A percentile compares a stretch with the other conserved stretches of the same genome.
Conservation (phyloP, 2,329 filamentous ascomycete genomes). For the Sclerotinia nivalis region DNA sequence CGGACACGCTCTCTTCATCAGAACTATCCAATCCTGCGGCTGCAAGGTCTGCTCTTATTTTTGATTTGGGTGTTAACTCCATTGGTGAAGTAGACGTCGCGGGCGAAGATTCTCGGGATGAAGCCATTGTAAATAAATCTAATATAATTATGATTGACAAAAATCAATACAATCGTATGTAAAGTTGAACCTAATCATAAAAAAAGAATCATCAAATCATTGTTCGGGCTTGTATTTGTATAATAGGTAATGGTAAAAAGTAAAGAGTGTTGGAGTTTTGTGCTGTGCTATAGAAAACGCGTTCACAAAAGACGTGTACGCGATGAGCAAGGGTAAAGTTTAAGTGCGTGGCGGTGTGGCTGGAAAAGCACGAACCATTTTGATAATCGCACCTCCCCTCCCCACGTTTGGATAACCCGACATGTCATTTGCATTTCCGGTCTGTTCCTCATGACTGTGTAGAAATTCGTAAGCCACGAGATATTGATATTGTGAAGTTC, state of each 20-base stretch:
- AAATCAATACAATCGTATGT: neutral
- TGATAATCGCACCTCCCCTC: slow-evolving; percentile 8
- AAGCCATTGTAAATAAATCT: slow-evolving; percentile 47
- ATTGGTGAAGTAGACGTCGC: slow-evolving; percentile 46
- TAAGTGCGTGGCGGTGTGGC: slow-evolving; percentile 15
- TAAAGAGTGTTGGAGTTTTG: slow-evolving; percentile 1
- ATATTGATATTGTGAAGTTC: neutral
- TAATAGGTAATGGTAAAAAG: neutral
- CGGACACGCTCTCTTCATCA: slow-evolving; percentile 40
- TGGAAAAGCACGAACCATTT: slow-evolving; percentile 25
- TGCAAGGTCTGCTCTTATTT: slow-evolving; percentile 56
- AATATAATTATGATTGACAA: slow-evolving; percentile 10
- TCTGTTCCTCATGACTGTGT: slow-evolving; percentile 12
- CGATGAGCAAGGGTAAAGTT: slow-evolving; percentile 19
- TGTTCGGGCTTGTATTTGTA: slow-evolving; percentile 24
- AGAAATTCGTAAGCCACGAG: slow-evolving; percentile 2
- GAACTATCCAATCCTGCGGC: slow-evolving; percentile 53
- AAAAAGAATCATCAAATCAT: slow-evolving; percentile 16
- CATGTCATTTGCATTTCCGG: slow-evolving; percentile 2
- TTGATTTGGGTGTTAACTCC: slow-evolving; percentile 54
- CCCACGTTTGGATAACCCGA: neutral
- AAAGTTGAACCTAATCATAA: slow-evolving; percentile 18
- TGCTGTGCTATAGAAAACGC: slow-evolving; percentile 14
- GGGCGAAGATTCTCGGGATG: slow-evolving; percentile 50
- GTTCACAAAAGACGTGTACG: slow-evolving; percentile 10